Conservation (phyloP, 148 eudicot genomes). For the Chenopodium quinoa region DNA sequence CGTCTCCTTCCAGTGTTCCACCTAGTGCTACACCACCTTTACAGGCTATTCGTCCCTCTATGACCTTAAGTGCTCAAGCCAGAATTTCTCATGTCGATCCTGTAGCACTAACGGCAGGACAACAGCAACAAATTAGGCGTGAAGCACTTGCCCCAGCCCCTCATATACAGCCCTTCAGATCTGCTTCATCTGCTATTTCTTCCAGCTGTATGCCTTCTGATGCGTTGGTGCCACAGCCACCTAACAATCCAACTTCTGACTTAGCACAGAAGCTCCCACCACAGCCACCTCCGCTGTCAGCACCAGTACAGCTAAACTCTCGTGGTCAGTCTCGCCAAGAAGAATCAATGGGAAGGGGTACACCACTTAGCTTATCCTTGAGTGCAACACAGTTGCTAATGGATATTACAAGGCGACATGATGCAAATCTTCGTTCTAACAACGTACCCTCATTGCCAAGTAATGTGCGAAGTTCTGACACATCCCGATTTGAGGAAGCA, state of each 20-base stretch:
- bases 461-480: constrained; percentile 23
- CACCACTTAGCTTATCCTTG: constrained; percentile 2
- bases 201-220: constrained; percentile 19
- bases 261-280: constrained; percentile 14
- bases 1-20: constrained; percentile 24
- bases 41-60: constrained; percentile 28
- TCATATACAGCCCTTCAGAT: constrained; percentile 46
- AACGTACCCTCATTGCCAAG: background rate
- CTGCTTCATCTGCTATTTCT: constrained; percentile 27
- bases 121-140: constrained; percentile 7
- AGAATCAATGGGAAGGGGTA: constrained; percentile 13
- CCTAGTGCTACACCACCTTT: constrained; percentile 30
- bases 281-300: background rate
- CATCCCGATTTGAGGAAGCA: constrained; percentile 24
- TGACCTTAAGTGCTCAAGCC: constrained; percentile 27
- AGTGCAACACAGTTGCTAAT: constrained; percentile 30
- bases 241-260: constrained; percentile 18
- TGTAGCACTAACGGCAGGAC: constrained; percentile 31
- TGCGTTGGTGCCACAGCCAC: constrained; percentile 23
- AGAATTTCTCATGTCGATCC: constrained; percentile 38
- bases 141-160: constrained; percentile 52
- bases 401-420: constrained; percentile 25
- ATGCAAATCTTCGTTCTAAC: background rate
- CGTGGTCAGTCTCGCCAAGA: constrained; percentile 18
- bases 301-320: background rate